A percentile compares a stretch with the other conserved stretches of the same genome.
These are phyloP conservation scores for Cryptomeria japonica DNA, from an alignment of 75 land plant species.

Conservation along the genomic window DNA sequence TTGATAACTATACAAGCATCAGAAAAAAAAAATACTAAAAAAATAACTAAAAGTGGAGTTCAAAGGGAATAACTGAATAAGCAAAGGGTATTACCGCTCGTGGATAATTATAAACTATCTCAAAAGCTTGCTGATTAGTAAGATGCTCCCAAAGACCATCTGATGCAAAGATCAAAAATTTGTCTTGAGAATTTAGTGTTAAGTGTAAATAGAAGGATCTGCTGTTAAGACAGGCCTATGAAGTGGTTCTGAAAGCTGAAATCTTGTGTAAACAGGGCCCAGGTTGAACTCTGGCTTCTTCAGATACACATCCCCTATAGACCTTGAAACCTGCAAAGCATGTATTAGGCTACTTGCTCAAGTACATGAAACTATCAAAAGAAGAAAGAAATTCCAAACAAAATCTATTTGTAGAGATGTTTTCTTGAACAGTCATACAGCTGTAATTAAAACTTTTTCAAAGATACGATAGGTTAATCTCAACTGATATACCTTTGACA, in stretches of 20 bases:
- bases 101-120: slow-evolving; percentile 71
- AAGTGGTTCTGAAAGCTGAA: slow-evolving; percentile 73
- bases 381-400: neutral
- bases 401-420: neutral
- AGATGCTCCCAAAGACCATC: slow-evolving; percentile 98
- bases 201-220: slow-evolving; percentile 54
- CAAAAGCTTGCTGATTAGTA: slow-evolving; percentile 83
- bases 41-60: neutral
- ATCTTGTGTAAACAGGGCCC: slow-evolving; percentile 59
- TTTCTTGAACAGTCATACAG: neutral
- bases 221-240: slow-evolving; percentile 65
- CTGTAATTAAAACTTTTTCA: neutral
- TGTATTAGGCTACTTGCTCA: neutral
- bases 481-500: neutral
- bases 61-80: neutral
- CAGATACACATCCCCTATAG: slow-evolving; percentile 87
- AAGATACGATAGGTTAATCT: neutral
- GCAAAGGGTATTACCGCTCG: slow-evolving; percentile 36
- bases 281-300: slow-evolving; percentile 72
- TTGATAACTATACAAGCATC: no score
- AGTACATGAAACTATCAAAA: neutral
- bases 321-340: slow-evolving; percentile 70
- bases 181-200: slow-evolving; percentile 50
- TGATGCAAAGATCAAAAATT: slow-evolving; percentile 87
- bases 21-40: no score